Evolutionary conservation across 108 stramenopile genomes (phyloP).

Genomic region (Schizochytrium sp.): DNA sequence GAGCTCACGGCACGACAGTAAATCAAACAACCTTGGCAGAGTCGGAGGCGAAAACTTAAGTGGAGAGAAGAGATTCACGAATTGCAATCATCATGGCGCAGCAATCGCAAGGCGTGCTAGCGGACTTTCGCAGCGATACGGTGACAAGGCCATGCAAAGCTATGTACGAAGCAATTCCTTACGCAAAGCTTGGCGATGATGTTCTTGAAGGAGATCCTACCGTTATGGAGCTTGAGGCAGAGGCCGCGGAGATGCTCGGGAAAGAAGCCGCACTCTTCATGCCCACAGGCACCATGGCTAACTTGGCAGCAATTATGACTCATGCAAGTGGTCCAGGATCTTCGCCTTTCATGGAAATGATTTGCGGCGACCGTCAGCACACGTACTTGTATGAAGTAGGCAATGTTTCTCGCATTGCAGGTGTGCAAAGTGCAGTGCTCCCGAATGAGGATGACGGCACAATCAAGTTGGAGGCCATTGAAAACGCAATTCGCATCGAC

Average conservation of each 20-base stretch:
- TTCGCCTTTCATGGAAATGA: conserved; percentile 79
- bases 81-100: background rate
- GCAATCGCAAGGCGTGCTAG: background rate
- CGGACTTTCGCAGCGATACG: conserved; percentile 93
- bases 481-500: conserved; percentile 78
- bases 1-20: no score
- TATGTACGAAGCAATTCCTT: conserved; percentile 80
- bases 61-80: background rate
- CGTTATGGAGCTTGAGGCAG: conserved; percentile 82
- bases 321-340: conserved; percentile 78
- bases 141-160: conserved; percentile 87
- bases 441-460: conserved; percentile 82
- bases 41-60: background rate
- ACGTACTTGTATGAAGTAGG: conserved; percentile 76
- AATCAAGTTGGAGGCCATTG: conserved; percentile 73
- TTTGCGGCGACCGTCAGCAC: conserved; percentile 74
- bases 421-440: conserved; percentile 83
- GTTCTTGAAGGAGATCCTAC: conserved; percentile 97
- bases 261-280: conserved; percentile 91
- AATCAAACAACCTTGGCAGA: background rate
- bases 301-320: conserved; percentile 87
- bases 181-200: conserved; percentile 91
- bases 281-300: conserved; percentile 96
- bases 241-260: conserved; percentile 87
- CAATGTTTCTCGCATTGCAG: conserved; percentile 78